phyloP scores from a whole-genome alignment of 2,329 filamentous ascomycete genomes.

The Pseudopyrenochaeta lycopersici region DNA sequence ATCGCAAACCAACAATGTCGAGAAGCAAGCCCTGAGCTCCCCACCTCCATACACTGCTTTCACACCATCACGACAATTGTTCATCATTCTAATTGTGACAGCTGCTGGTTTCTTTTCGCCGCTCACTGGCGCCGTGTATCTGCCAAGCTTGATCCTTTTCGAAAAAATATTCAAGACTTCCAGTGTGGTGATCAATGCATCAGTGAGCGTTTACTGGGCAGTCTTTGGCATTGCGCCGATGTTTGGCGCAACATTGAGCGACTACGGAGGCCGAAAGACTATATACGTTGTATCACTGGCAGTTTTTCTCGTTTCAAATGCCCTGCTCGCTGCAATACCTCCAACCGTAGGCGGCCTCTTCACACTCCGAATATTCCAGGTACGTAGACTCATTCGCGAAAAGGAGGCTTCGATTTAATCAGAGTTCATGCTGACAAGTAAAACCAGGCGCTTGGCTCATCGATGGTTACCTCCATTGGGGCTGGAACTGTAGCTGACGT shows the following conservation, averaged over 20 bases:
- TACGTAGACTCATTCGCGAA: background rate
- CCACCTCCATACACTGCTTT: slow-evolving; percentile 45
- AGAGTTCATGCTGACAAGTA: background rate
- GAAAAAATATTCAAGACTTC: slow-evolving; percentile 43
- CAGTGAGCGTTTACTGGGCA: slow-evolving; percentile 53
- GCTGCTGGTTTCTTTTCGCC: slow-evolving; percentile 52
- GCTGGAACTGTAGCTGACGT: slow-evolving; percentile 53
- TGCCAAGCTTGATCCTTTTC: slow-evolving; percentile 49
- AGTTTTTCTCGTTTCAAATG: slow-evolving; percentile 48
- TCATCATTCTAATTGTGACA: slow-evolving; percentile 49
- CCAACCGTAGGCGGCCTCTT: slow-evolving; percentile 47
- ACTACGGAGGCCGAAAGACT: slow-evolving; percentile 47
- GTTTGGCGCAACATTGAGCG: slow-evolving; percentile 48
- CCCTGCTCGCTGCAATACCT: slow-evolving; percentile 46
- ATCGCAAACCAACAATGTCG: no score
- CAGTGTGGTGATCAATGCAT: slow-evolving; percentile 49
- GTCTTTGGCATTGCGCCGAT: slow-evolving; percentile 52
- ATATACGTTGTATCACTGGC: slow-evolving; percentile 49
- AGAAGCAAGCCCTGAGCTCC: background rate
- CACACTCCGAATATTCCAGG: slow-evolving; percentile 50
- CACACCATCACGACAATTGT: slow-evolving; percentile 35
- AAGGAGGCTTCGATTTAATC: no score
- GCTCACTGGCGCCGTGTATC: slow-evolving; percentile 51
- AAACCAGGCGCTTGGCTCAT: slow-evolving; percentile 44
- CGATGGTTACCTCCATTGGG: slow-evolving; percentile 50